Evolutionary conservation across 495 filamentous ascomycete species (phyloP), one percentile per base, ranked within the genome.

Genomic region (Articulospora tetracladia): DNA sequence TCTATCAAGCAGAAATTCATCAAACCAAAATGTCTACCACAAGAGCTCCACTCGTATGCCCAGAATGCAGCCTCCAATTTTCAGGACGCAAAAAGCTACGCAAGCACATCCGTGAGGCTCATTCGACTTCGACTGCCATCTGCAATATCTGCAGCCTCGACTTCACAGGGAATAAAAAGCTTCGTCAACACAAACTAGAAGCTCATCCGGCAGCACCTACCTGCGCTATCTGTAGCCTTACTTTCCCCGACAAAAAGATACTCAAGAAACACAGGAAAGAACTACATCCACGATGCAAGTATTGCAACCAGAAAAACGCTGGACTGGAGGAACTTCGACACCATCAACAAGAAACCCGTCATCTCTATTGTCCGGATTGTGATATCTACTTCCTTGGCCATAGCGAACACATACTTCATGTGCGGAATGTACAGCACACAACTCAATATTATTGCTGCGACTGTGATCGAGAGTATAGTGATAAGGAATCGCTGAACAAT

Each of bases 381-480:
- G 58, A 60, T 23, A 47, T 47, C 23, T 49, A 60, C 51, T 60
- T 60, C 25, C 36, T 15, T 19, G 12, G 2, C 17, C 20, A n/a
- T 19, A 26, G 22, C 7, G n/a, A 19, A 12, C 51, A 55, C n/a
- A 26, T 39, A 8, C 28, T 10, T 24, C 58, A 60, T 49, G 51
- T 55, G 41, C 58, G 58, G 17, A 55, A 32, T 17, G 26, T 60
- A n/a, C 23, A 26, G 26, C 58, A 60, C 32, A 49, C 17, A 1
- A 48, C 25, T 26, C 51, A 44, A 62, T 44, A 58, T 36, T 49
- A 53, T 12, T 57, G 60, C 47, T 62, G 54, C 25, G 60, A 62
- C 47, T 62, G 60, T 32, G 36, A 50, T 47, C 60, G 60, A 58
- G 55, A 62, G 32, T 62, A 62, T 24, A 48, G 47, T 34, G 48